Conservation (phyloP, 129 eudicot species). For the Artemisia argyi region DNA sequence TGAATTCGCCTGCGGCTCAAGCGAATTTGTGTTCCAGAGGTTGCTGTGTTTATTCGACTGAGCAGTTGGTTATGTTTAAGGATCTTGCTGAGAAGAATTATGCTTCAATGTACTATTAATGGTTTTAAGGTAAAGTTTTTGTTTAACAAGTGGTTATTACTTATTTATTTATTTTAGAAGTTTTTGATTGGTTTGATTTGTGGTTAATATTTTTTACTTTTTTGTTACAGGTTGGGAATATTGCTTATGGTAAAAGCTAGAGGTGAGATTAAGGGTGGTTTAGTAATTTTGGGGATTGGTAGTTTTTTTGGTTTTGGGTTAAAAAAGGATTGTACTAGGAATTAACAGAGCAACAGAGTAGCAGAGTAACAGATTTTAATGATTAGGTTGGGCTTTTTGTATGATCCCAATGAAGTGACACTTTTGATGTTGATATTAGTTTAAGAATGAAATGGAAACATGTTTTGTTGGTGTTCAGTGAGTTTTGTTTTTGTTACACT, state of each 20-base stretch:
- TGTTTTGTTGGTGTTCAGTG: no score
- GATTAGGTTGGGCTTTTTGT: constrained; percentile 1
- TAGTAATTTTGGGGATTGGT: background rate
- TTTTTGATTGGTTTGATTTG: no score
- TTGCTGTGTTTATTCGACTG: constrained; percentile 51
- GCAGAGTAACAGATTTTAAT: background rate
- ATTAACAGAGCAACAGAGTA: background rate
- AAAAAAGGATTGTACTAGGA: constrained; percentile 14
- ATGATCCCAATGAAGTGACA: background rate
- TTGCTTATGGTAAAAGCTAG: background rate
- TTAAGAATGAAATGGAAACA: background rate
- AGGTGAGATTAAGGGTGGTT: constrained; percentile 13
- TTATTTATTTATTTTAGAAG: no score
- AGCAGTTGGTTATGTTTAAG: constrained; percentile 45
- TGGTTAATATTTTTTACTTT: no score
- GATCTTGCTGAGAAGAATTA: constrained; percentile 31
- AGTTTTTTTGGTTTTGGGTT: background rate
- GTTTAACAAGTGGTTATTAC: no score
- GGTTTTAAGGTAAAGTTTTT: no score
- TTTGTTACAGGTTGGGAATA: no score
- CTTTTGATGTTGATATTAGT: background rate
- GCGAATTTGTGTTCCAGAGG: constrained; percentile 40
- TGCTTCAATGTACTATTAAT: constrained; percentile 7
- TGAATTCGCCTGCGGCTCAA: constrained; percentile 68
- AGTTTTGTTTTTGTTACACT: no score